phyloP scores from a whole-genome alignment of 345 rosid genomes.

The Eucalyptus camaldulensis region DNA sequence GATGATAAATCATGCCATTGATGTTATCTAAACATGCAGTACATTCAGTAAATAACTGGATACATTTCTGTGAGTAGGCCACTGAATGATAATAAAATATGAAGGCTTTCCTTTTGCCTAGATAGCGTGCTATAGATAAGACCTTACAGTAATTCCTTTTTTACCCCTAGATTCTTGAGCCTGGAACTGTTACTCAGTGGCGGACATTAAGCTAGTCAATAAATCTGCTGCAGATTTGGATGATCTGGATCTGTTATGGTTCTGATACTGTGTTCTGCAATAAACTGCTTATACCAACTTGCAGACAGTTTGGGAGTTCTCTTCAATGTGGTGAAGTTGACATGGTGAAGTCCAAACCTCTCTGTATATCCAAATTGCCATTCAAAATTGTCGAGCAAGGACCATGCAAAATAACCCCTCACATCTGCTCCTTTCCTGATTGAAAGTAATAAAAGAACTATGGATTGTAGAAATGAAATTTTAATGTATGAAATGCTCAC shows the following conservation, averaged over 20 bases:
- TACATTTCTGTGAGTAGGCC: background rate
- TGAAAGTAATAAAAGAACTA: background rate
- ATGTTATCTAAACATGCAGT: background rate
- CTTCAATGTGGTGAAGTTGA: conserved; percentile 32
- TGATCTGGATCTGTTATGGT: background rate
- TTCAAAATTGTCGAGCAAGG: conserved; percentile 74
- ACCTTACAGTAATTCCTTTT: background rate
- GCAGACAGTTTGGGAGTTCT: conserved; percentile 59
- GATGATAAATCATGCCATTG: background rate
- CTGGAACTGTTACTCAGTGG: background rate
- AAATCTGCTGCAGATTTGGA: background rate
- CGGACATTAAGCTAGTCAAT: background rate
- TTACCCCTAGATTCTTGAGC: background rate
- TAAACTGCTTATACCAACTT: conserved; percentile 43
- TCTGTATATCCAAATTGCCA: conserved; percentile 50
- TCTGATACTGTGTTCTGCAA: conserved; percentile 8
- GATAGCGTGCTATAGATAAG: background rate
- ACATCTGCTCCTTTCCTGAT: conserved; percentile 67
- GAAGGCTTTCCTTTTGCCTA: background rate
- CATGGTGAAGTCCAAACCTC: conserved; percentile 51
- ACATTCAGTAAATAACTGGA: background rate
- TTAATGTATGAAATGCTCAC: background rate
- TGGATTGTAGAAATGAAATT: background rate
- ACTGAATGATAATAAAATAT: background rate
- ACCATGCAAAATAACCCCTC: conserved; percentile 67